Conservation (phyloP, 2,329 filamentous ascomycete genomes). For the Arthrobotrys pseudoclavata region DNA sequence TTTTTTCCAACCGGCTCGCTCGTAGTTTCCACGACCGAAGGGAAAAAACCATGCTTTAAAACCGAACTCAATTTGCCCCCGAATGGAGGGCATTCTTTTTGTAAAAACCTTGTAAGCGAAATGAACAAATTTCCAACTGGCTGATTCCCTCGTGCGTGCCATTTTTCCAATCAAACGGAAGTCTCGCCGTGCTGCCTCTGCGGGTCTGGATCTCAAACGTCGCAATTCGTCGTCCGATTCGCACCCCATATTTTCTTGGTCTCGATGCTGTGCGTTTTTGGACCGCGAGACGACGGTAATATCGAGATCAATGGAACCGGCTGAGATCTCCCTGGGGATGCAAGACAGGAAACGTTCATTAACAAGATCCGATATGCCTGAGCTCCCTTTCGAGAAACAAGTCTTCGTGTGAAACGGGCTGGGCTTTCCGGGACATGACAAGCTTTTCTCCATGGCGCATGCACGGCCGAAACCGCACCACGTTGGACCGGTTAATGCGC, state of each 20-base stretch:
- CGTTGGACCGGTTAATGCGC: conserved; percentile 11
- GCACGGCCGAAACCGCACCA: conserved; percentile 17
- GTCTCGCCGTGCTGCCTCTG: conserved; percentile 16
- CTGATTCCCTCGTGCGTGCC: conserved; percentile 17
- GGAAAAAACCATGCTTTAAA: conserved; percentile 25
- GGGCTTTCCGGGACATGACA: conserved; percentile 20
- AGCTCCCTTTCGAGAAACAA: conserved; percentile 14
- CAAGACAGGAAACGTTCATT: conserved; percentile 31
- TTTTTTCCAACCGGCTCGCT: conserved; percentile 7
- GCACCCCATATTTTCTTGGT: background rate
- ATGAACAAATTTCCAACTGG: conserved; percentile 34
- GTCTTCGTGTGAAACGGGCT: conserved; percentile 21
- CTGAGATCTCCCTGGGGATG: conserved; percentile 23
- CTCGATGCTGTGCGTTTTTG: conserved; percentile 15
- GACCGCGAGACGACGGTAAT: conserved; percentile 21
- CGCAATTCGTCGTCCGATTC: conserved; percentile 28
- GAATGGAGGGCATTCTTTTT: conserved; percentile 28
- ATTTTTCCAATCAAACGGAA: conserved; percentile 27
- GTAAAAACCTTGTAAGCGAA: conserved; percentile 16
- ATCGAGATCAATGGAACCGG: conserved; percentile 26
- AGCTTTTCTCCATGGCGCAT: conserved; percentile 28
- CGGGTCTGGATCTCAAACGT: conserved; percentile 30
- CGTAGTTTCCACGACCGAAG: conserved; percentile 16
- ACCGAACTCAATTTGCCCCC: conserved; percentile 21
- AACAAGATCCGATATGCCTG: conserved; percentile 24